Evolutionary conservation across 768 basidiomycete genomes (phyloP).

Genomic region (Rhodocollybia butyracea): DNA sequence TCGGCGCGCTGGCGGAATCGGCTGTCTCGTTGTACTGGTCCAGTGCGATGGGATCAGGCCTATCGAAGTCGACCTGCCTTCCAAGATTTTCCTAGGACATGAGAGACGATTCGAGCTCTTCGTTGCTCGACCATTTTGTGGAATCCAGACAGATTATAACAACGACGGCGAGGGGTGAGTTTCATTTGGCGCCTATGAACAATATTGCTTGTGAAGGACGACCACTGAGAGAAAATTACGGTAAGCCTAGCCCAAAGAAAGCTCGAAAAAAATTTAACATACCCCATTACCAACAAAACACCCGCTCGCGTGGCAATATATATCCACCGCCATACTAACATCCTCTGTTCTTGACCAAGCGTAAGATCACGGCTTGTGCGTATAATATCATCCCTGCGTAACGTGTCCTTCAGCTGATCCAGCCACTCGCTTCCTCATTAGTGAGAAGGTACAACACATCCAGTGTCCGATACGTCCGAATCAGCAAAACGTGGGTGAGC

Average conservation of each 20-base stretch:
- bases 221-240: constrained; percentile 34
- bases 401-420: constrained; percentile 32
- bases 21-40: constrained; percentile 69
- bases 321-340: too few relatives aligned
- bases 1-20: constrained; percentile 71
- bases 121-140: constrained; percentile 68
- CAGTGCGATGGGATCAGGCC: constrained; percentile 81
- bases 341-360: constrained; percentile 20
- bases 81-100: constrained; percentile 74
- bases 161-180: constrained; percentile 70
- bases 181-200: constrained; percentile 28
- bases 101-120: constrained; percentile 71
- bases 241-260: not conserved
- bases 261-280: constrained; percentile 14
- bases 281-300: constrained; percentile 42
- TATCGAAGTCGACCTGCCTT: constrained; percentile 78
- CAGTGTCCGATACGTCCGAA: constrained; percentile 23
- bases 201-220: constrained; percentile 48
- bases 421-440: constrained; percentile 47
- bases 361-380: constrained; percentile 37
- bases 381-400: constrained; percentile 36
- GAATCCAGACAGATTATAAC: constrained; percentile 79
- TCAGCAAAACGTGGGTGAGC: too few relatives aligned
- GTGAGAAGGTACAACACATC: constrained; percentile 49
- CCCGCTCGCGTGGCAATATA: too few relatives aligned